Percentiles rank a stretch among this genome's conserved stretches.
These are phyloP conservation scores for Zea luxurians DNA, from an alignment of 176 grass and related monocot genomes.

Conservation along the genomic window DNA sequence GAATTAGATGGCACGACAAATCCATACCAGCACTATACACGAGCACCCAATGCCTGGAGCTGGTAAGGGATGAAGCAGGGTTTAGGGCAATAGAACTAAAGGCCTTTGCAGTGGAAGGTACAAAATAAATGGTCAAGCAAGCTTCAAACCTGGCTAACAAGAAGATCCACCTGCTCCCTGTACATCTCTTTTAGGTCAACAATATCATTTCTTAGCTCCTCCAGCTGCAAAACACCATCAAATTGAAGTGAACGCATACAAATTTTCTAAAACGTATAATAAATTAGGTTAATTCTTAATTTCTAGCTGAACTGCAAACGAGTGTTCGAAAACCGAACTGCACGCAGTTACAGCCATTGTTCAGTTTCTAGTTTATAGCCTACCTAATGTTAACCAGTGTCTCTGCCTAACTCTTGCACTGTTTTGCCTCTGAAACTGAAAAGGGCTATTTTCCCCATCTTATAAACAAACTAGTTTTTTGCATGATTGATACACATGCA, in stretches of 20 bases:
- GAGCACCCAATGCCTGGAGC: slow-evolving; percentile 54
- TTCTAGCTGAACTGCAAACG: neutral
- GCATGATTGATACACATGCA: neutral
- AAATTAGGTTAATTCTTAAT: neutral
- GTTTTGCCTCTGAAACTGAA: neutral
- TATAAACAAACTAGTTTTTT: slow-evolving; percentile 3
- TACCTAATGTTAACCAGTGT: neutral
- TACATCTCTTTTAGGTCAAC: slow-evolving; percentile 99
- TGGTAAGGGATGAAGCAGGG: neutral
- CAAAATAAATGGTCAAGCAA: neutral
- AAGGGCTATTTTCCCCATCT: neutral
- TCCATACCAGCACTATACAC: slow-evolving; percentile 37
- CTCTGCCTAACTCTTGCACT: neutral
- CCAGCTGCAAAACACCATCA: slow-evolving; percentile 61
- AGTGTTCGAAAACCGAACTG: neutral
- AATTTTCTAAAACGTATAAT: neutral
- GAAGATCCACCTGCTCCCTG: slow-evolving; percentile 98
- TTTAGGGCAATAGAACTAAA: neutral
- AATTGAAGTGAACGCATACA: neutral
- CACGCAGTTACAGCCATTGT: neutral
- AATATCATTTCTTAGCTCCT: slow-evolving; percentile 93
- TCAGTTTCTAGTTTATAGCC: neutral
- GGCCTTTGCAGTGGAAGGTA: neutral
- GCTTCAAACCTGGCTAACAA: slow-evolving; percentile 90
- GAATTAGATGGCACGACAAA: slow-evolving; percentile 15